Evolutionary conservation across 1,284 basidiomycete genomes (phyloP), one percentile per base, ranked within the genome.

Genomic region (Sutorius eximius): DNA sequence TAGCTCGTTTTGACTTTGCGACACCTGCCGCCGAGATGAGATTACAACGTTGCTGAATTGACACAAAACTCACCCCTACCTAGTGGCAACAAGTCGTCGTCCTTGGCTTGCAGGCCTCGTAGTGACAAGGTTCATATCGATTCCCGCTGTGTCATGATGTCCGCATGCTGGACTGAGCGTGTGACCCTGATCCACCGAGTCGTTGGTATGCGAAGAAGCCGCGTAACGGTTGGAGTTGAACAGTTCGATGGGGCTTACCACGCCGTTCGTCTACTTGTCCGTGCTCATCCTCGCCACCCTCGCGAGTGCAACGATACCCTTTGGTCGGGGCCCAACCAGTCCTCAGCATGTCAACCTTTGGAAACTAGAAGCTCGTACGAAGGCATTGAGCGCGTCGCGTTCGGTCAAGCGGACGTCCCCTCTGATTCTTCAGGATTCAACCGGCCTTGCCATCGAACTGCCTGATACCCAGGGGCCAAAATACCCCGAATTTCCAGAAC

Each of bases 401-500:
- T 45, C 40, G 12, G 36, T 33, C 24, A 20, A 49, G 1, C 24
- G 24, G 44, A 36, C 51, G 34, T 51, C 60, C 18, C 52, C 57
- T 29, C 51, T 70, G 11, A 45, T 69, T 33, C 44, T 73, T 15
- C 69, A 71, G 40, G 63, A 59, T 34, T 51, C 43, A 15, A 20
- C 40, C 20, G 48, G 24, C 27, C 55, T 58, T 27, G 12, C 44
- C 12, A 16, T 53, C 9, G 43, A 27, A 32, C 24, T 32, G 13
- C 44, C 22, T 20, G 30, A 22, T 9, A n/a, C 44, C 42, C 37
- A 37, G 27, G 11, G 30, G 32, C 36, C 45, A 12, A 6, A 22
- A 5, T 57, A 67, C 56, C 61, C 66, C 36, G 76, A 78, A 48
- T 88, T 88, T 65, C 73, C 75, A 10, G 76, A 77, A 3, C 80